Conservation (phyloP, 805 yeast species). For the Metschnikowia cubensis region DNA sequence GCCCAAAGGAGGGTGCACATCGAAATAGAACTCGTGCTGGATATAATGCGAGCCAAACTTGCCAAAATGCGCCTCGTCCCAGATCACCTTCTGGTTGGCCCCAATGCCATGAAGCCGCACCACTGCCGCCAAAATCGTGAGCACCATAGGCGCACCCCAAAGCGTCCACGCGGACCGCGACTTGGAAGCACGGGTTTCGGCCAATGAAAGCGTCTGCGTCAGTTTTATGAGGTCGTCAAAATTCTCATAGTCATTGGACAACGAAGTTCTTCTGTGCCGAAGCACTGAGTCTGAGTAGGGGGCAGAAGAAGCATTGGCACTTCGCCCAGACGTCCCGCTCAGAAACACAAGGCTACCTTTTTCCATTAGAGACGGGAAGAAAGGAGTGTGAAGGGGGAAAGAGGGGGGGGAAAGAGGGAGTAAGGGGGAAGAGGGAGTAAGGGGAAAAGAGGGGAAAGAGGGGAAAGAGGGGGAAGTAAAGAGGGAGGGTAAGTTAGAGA, state of each 20-base stretch:
- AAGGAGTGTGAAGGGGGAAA: background rate
- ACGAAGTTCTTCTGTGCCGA: constrained; percentile 1
- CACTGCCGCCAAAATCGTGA: constrained; percentile 15
- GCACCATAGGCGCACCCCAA: constrained; percentile 9
- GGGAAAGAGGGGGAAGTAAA: no score
- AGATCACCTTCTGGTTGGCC: constrained; percentile 67
- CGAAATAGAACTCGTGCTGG: constrained; percentile 76
- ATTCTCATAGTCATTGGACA: background rate
- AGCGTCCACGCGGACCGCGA: constrained; percentile 3
- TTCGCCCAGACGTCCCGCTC: background rate
- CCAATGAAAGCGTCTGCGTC: constrained; percentile 15
- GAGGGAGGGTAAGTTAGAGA: background rate
- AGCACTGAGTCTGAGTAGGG: background rate
- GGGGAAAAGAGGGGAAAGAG: background rate
- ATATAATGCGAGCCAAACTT: constrained; percentile 79
- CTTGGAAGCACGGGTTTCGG: background rate
- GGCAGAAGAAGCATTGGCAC: background rate
- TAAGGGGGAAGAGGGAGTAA: background rate
- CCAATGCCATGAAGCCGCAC: constrained; percentile 61
- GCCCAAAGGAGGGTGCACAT: constrained; percentile 86
- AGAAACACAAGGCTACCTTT: background rate
- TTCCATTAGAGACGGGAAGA: background rate
- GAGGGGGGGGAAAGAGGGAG: background rate
- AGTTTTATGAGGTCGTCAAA: constrained; percentile 17
- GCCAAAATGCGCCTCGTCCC: constrained; percentile 94